Conservation (phyloP, 441 rosid genomes). For the Mallotus repandus region DNA sequence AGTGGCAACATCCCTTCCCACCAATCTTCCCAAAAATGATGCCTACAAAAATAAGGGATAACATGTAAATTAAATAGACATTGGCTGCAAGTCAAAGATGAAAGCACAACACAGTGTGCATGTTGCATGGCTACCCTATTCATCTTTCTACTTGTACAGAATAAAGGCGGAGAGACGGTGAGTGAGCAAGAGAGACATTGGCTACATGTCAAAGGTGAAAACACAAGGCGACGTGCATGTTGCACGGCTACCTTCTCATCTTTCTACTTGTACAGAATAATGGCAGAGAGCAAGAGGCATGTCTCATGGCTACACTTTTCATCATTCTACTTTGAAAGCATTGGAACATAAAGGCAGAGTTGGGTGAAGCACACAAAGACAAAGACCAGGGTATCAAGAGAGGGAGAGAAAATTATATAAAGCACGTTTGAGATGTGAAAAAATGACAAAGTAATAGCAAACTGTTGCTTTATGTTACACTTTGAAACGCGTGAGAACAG, state of each 20-base stretch:
- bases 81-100: neutral
- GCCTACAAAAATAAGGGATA: constrained; percentile 48
- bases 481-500: neutral
- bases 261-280: neutral
- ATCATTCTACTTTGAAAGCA: too few species aligned
- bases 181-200: neutral
- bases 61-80: neutral
- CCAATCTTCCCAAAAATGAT: constrained; percentile 67
- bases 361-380: neutral
- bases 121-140: neutral
- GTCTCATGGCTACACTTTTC: too few species aligned
- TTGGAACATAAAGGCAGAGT: neutral
- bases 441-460: neutral
- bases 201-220: neutral
- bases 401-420: neutral
- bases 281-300: neutral
- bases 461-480: neutral
- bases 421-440: neutral
- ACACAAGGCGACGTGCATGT: neutral
- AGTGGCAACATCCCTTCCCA: constrained; percentile 62
- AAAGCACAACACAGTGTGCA: neutral
- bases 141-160: neutral
- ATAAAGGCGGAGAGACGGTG: neutral
- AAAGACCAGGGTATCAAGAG: neutral
- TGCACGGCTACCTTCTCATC: neutral